Evolutionary conservation across 73 alveolate species (phyloP).

Genomic region (Durusdinium trenchii): DNA sequence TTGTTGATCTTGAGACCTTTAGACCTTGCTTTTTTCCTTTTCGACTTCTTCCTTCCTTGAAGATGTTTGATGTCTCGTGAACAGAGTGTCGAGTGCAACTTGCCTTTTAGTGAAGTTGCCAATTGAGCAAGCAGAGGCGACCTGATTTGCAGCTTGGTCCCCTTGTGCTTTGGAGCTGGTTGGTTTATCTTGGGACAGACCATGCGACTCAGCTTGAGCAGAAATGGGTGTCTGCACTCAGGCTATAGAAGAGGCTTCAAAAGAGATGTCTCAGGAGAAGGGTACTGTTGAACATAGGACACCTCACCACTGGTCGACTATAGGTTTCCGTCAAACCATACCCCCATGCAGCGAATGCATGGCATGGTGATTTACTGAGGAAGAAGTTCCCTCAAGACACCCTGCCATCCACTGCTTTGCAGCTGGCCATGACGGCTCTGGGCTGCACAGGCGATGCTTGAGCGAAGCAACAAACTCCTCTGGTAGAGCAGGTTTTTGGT

Average conservation of each 20-base stretch:
- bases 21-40: no score
- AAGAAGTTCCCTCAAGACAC: conserved; percentile 70
- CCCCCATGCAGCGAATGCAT: not conserved
- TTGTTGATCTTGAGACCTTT: no score
- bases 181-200: conserved; percentile 82
- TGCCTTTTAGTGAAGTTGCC: not conserved
- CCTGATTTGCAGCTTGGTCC: conserved; percentile 64
- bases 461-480: not conserved
- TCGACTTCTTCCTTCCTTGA: no score
- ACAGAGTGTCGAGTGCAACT: not conserved
- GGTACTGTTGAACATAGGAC: not conserved
- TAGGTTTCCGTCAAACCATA: not conserved
- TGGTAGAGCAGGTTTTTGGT: not conserved
- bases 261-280: not conserved
- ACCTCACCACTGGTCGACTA: not conserved
- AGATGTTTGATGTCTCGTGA: not conserved
- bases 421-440: conserved; percentile 71
- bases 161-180: conserved; percentile 86
- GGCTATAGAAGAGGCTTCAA: not conserved
- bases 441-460: conserved; percentile 37
- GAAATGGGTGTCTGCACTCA: not conserved
- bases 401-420: conserved; percentile 82
- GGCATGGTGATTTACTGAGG: conserved; percentile 3
- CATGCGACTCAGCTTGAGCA: conserved; percentile 40
- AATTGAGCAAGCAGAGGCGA: conserved; percentile 9